These are phyloP conservation scores for Funneliformis mosseae DNA, from an alignment of 192 early-diverging fungal species.

Conservation along the genomic window DNA sequence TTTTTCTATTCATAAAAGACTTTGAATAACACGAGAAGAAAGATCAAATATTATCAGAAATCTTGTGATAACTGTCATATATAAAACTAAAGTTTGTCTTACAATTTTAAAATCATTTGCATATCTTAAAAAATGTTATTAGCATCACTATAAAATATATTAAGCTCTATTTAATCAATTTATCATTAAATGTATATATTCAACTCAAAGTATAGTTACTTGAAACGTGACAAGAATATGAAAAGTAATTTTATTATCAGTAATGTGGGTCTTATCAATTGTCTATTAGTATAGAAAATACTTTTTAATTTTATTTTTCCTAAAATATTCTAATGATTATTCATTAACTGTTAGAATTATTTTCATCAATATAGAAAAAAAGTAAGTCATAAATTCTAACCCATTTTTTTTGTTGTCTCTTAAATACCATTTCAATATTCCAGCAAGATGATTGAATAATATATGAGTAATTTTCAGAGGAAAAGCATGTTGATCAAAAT, in stretches of 20 bases:
- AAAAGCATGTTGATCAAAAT: constrained; percentile 49
- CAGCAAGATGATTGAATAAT: constrained; percentile 58
- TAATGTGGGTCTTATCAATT: constrained; percentile 45
- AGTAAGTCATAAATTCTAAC: constrained; percentile 41
- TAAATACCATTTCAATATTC: constrained; percentile 58
- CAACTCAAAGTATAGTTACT: constrained; percentile 51
- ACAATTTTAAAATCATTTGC: constrained; percentile 53
- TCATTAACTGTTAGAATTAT: constrained; percentile 55
- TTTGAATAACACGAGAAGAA: constrained; percentile 57
- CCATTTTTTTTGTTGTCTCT: constrained; percentile 47
- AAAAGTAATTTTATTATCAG: constrained; percentile 36
- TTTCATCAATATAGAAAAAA: constrained; percentile 53
- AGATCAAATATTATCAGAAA: constrained; percentile 54
- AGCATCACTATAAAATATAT: constrained; percentile 49
- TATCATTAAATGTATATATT: constrained; percentile 59
- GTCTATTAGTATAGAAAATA: constrained; percentile 49
- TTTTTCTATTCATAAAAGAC: constrained; percentile 52
- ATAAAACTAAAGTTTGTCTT: constrained; percentile 52
- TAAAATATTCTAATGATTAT: constrained; percentile 54
- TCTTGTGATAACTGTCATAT: constrained; percentile 47
- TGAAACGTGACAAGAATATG: constrained; percentile 47
- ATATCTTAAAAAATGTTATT: constrained; percentile 54
- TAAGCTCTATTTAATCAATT: constrained; percentile 55
- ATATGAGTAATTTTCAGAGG: constrained; percentile 54
- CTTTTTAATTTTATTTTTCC: constrained; percentile 61